Evolutionary conservation across 768 basidiomycete genomes (phyloP), one percentile per base, ranked within the genome.

Genomic region (Auricularia auricula-judae): DNA sequence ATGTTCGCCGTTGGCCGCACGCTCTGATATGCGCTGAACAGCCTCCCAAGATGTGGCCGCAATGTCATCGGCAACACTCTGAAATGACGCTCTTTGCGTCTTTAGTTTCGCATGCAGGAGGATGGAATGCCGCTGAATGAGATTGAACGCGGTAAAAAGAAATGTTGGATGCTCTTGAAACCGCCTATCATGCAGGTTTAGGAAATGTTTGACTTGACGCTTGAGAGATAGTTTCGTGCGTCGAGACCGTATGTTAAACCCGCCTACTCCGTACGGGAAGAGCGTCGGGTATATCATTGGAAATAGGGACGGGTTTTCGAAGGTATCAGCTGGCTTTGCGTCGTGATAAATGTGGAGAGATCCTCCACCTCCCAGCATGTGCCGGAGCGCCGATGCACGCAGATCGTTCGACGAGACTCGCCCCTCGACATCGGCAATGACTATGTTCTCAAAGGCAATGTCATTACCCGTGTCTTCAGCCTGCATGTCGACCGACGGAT

Each of bases 211-310:
- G 0, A 74, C 70, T 29, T 81, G 79, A 0, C 64, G 44, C 56
- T 76, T 70, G 47, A 81, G 64, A 2, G 72, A 72, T 0, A 81
- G 7, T 1, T 29, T 29, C 29, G 56, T 5, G 1, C 1, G 21
- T 0, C 76, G 54, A 5, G 47, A 23, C 1, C 12, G 18, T 65
- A 81, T 70, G 64, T 81, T 75, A 65, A 78, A 76, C 1, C 80
- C 79, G 1, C 80, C 78, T 23, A 75, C 65, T 0, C 80, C 78
- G 68, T 74, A 80, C 0, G 79, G 79, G 69, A 75, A 80, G 0
- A 82, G 62, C 0, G 77, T 76, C 2, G 80, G 79, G 68, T 76
- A 80, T 18, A 78, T 73, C 65, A 70, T 72, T 1, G 78, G 77
- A 56, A 81, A 76, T n/a, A 80, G 51, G 7, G 53, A 5, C 1